Conservation (phyloP, 2,329 filamentous ascomycete genomes). For the Tolypocladium paradoxum region DNA sequence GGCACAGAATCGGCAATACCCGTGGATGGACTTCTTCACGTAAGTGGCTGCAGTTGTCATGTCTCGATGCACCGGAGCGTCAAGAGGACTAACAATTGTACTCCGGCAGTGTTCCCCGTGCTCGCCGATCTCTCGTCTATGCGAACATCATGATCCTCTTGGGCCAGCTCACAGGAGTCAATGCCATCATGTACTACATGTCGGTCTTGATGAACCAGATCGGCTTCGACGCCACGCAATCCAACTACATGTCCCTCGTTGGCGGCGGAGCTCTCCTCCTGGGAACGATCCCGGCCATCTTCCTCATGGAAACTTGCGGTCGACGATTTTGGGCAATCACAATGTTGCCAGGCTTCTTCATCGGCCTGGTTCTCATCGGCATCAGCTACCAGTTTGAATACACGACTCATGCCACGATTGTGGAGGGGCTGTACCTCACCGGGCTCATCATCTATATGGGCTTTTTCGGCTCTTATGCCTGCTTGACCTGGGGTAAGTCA, state of each 20-base stretch:
- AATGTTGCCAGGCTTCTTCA: conserved; percentile 62
- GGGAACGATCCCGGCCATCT: conserved; percentile 56
- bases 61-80: not conserved
- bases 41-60: conserved; percentile 5
- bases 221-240: conserved; percentile 49
- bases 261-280: conserved; percentile 57
- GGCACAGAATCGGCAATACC: conserved; percentile 43
- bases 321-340: conserved; percentile 65
- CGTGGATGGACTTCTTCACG: conserved; percentile 67
- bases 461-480: conserved; percentile 57
- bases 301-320: conserved; percentile 63
- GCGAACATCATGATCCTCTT: conserved; percentile 61
- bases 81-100: not conserved
- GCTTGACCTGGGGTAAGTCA: conserved; percentile 42
- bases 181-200: conserved; percentile 67
- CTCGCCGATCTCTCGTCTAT: conserved; percentile 54
- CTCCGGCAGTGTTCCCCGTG: conserved; percentile 39
- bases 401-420: conserved; percentile 31
- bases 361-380: conserved; percentile 58
- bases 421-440: conserved; percentile 52
- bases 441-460: conserved; percentile 59
- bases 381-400: conserved; percentile 47
- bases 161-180: conserved; percentile 61
- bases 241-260: conserved; percentile 67
- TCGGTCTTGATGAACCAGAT: conserved; percentile 54